Percentiles rank a stretch among this genome's conserved stretches.
phyloP scores from a whole-genome alignment of 2,329 filamentous ascomycete species.

The Sporothrix pallida region DNA sequence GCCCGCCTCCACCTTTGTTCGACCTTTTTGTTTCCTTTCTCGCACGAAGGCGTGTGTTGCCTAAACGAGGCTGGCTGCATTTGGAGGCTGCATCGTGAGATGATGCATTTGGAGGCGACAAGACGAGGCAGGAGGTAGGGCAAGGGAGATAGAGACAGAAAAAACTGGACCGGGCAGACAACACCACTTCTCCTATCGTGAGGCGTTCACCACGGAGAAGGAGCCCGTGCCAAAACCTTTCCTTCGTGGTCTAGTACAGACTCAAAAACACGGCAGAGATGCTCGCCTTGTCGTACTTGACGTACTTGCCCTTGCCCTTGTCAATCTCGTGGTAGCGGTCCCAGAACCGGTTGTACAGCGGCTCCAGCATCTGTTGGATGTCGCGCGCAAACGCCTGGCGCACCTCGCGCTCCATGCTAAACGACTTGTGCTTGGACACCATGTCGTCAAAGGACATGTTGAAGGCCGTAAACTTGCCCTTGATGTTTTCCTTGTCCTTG shows the following conservation, averaged over 20 bases:
- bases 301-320: slow-evolving; percentile 97
- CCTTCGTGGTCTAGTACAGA: slow-evolving; percentile 48
- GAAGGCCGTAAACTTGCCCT: slow-evolving; percentile 92
- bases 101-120: not conserved
- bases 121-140: too few relatives aligned
- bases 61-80: not conserved
- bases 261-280: slow-evolving; percentile 71
- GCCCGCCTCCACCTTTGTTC: not conserved
- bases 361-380: slow-evolving; percentile 89
- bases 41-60: not conserved
- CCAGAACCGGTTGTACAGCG: slow-evolving; percentile 93
- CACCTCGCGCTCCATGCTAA: slow-evolving; percentile 91
- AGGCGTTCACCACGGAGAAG: too few relatives aligned
- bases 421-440: slow-evolving; percentile 78
- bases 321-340: slow-evolving; percentile 97
- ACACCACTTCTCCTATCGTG: too few relatives aligned
- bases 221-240: too few relatives aligned
- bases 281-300: slow-evolving; percentile 90
- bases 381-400: slow-evolving; percentile 79
- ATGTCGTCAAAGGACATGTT: slow-evolving; percentile 91
- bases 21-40: not conserved
- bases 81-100: slow-evolving; percentile 1
- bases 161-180: not conserved
- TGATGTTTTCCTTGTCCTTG: slow-evolving; percentile 95
- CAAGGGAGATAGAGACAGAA: not conserved